Evolutionary conservation across 2,329 filamentous ascomycete species (phyloP).

Genomic region (Metarhizium guizhouense): DNA sequence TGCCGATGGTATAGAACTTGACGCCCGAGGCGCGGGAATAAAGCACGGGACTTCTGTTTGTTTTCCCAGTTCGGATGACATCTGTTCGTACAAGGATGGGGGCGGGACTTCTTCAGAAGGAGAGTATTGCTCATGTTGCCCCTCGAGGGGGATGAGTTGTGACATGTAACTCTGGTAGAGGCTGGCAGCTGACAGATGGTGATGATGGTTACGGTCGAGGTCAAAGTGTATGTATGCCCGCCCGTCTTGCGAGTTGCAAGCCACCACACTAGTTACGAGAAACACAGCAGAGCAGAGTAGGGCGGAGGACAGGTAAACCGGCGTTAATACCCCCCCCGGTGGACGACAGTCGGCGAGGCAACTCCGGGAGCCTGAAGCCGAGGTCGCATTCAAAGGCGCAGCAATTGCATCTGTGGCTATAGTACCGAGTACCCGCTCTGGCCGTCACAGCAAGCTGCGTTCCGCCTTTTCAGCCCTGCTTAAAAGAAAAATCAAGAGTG

Average conservation of each 20-base stretch:
- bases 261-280: too few relatives aligned
- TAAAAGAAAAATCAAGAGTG: too few relatives aligned
- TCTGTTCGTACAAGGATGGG: too few relatives aligned
- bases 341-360: not conserved
- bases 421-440: not conserved
- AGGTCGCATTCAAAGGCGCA: not conserved
- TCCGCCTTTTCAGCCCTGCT: not conserved
- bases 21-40: not conserved
- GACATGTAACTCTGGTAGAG: too few relatives aligned
- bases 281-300: too few relatives aligned
- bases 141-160: too few relatives aligned
- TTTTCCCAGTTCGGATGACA: too few relatives aligned
- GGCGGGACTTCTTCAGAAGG: not conserved
- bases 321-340: too few relatives aligned
- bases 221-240: too few relatives aligned
- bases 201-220: not conserved
- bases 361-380: too few relatives aligned
- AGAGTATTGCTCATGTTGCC: not conserved
- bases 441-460: not conserved
- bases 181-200: not conserved
- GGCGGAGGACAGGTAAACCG: too few relatives aligned
- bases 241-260: too few relatives aligned
- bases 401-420: not conserved
- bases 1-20: not conserved
- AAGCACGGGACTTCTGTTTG: not conserved